These are phyloP conservation scores for Backusella mclennaniae DNA, from an alignment of 192 early-diverging fungal genomes.

Conservation along the genomic window DNA sequence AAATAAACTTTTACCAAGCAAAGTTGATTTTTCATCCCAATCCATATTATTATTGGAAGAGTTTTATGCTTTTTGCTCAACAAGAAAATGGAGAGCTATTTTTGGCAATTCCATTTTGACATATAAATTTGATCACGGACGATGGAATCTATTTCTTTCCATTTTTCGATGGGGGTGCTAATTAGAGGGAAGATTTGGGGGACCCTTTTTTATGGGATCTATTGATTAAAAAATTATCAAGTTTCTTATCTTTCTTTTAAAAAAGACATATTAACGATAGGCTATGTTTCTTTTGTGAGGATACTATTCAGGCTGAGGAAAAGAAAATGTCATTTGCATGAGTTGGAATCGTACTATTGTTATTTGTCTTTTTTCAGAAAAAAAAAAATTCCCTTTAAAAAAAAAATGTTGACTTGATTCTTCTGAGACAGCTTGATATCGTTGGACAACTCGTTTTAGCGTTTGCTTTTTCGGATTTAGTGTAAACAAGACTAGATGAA, in stretches of 20 bases:
- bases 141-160: background rate
- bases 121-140: background rate
- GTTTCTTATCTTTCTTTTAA: background rate
- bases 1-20: background rate
- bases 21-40: background rate
- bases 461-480: no score
- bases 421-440: background rate
- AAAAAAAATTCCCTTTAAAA: background rate
- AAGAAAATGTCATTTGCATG: no score
- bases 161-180: no score
- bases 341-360: background rate
- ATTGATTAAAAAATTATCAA: background rate
- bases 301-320: no score
- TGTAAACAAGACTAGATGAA: no score
- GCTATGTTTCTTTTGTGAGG: background rate
- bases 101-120: background rate
- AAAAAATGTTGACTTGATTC: background rate
- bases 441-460: no score
- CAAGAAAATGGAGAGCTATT: background rate
- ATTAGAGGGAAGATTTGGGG: no score
- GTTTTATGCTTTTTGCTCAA: background rate
- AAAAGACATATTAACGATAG: background rate
- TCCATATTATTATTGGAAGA: background rate
- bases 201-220: no score
- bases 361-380: background rate